Evolutionary conservation across 2,329 filamentous ascomycete genomes (phyloP), one percentile per base, ranked within the genome.

Genomic region (Aspergillus thermomutatus): DNA sequence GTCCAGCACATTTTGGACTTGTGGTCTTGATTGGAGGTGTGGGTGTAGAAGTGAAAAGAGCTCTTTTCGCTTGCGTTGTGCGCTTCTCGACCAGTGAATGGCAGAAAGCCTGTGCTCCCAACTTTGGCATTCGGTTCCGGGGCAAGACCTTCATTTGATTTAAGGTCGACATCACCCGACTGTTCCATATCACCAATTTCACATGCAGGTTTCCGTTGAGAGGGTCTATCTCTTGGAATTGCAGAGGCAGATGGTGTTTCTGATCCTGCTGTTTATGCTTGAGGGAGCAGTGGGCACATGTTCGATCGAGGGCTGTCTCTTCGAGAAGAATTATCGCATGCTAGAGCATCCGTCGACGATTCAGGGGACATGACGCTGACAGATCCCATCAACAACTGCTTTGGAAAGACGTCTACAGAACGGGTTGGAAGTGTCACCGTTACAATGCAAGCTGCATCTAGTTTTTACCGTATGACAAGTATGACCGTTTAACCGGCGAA

Each of bases 1-100:
- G 53, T 55, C 59, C 62, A 60, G 54, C 60, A 58, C 60, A 66
- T 66, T 47, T 10, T 43, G 37, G n/a, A 48, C 34, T 23, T 53
- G 19, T 21, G 41, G 11, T 31, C n/a, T 26, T 50, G 10, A 23
- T 49, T 10, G 10, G 19, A n/a, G 23, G 11, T 23, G 23, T 31
- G 3, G 23, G 4, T 46, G n/a, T 14, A 7, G 23, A 46, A 14
- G 8, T 21, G 8, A 23, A 23, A 23, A 19, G 8, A 2, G 41
- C 10, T 5, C 8, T 43, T 45, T 19, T 21, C 9, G 21, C 26
- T 21, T 50, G 48, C 21, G 23, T 14, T 49, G 26, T 5, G 19
- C 31, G 47, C 19, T 23, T 7, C 14, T 31, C 17, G 8, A 14
- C 5, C 27, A 26, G 17, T 50, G 26, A 45, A 45, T 19, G 21